A percentile compares a stretch with the other conserved stretches of the same genome.
These are phyloP conservation scores for Saccharomyces eubayanus DNA, from an alignment of 805 yeast genomes.

Conservation along the genomic window DNA sequence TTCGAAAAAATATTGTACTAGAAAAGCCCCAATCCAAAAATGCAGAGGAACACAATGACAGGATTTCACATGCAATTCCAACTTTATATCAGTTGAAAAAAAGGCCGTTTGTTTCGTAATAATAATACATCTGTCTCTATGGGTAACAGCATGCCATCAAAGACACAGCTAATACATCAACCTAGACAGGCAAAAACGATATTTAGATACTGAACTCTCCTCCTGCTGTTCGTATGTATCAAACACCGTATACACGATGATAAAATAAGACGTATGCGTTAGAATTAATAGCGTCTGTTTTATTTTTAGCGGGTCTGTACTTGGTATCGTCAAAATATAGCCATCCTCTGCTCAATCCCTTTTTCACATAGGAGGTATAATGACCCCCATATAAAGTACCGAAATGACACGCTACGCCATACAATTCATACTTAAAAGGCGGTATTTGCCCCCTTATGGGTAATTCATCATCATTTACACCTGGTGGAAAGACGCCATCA, in stretches of 20 bases:
- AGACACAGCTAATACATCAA: neutral
- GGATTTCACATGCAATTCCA: neutral
- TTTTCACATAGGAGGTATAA: conserved; percentile 73
- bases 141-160: neutral
- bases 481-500: conserved; percentile 27
- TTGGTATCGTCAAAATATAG: conserved; percentile 74
- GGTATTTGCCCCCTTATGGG: conserved; percentile 71
- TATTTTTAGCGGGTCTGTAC: conserved; percentile 45
- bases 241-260: conserved; percentile 33
- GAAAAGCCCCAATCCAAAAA: neutral
- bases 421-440: conserved; percentile 70
- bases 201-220: neutral
- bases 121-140: neutral
- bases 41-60: neutral
- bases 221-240: neutral
- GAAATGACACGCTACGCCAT: conserved; percentile 76
- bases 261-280: conserved; percentile 83
- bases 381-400: conserved; percentile 85
- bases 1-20: neutral
- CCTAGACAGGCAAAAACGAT: neutral
- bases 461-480: conserved; percentile 33
- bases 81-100: neutral
- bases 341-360: conserved; percentile 58
- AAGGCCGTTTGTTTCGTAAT: neutral
- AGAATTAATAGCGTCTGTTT: conserved; percentile 49